Percentiles rank a stretch among this genome's conserved stretches.
Evolutionary conservation across 1,284 basidiomycete genomes (phyloP).

Genomic region (Ustilago crameri): DNA sequence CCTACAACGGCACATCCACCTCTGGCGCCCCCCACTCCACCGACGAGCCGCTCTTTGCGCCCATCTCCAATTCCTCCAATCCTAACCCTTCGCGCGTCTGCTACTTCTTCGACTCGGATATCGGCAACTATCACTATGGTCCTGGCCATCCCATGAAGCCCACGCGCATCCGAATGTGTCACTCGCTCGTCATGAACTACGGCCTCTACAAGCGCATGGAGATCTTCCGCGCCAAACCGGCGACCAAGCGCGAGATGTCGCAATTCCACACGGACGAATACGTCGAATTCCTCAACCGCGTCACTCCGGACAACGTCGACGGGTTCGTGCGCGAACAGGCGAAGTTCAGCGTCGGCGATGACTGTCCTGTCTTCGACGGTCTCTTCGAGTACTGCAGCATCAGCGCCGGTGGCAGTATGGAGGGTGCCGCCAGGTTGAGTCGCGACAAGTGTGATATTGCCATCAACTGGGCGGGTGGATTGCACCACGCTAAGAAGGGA

Average conservation of each 20-base stretch:
- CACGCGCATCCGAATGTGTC: conserved; percentile 93
- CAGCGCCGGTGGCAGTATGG: conserved; percentile 98
- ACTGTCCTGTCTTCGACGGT: conserved; percentile 98
- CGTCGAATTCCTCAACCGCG: conserved; percentile 85
- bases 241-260: conserved; percentile 97
- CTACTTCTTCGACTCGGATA: conserved; percentile 83
- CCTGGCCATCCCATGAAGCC: conserved; percentile 78
- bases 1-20: conserved; percentile 27
- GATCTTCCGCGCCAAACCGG: conserved; percentile 87
- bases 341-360: conserved; percentile 93
- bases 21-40: conserved; percentile 12
- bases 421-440: conserved; percentile 94
- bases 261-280: conserved; percentile 95
- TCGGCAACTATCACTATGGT: conserved; percentile 98
- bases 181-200: conserved; percentile 99
- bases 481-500: conserved; percentile 98
- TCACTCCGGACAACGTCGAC: conserved; percentile 86
- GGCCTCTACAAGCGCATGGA: conserved; percentile 73
- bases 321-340: conserved; percentile 93
- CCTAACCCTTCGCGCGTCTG: conserved; percentile 62
- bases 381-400: conserved; percentile 98
- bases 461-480: conserved; percentile 96
- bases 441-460: conserved; percentile 98
- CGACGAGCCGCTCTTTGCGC: conserved; percentile 49
- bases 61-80: conserved; percentile 44